Base-by-base conservation (phyloP, 2,329 filamentous ascomycete species). In the Incumbomyces delicatus region DNA sequence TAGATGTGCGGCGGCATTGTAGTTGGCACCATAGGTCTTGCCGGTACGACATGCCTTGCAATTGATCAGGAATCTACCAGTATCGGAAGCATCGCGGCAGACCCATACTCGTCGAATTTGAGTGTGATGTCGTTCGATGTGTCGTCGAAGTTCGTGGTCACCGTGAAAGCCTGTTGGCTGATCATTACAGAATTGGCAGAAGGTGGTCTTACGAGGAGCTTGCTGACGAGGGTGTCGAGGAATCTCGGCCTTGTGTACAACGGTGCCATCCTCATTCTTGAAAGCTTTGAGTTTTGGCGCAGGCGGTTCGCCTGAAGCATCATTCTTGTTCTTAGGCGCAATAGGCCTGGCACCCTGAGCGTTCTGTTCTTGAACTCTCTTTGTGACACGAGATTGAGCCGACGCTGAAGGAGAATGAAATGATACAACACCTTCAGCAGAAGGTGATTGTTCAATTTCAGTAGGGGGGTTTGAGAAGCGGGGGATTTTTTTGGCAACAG, bases 1-100 rank as follows among this genome's bases (percentile, higher is more conserved):
- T 7, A 96, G 75, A 62, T 96, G 90, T 0, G 88, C 90, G 0
- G 88, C 88, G 0, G 89, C 90, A 58, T 96, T 96, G 68, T 96
- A 95, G 67, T 95, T 92, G 13, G 85, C 86, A 2, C 85, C 85
- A 57, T 96, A 96, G 49, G 78, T 76, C 70, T 95, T 95, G 46
- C 75, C 69, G 37, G 75, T 75, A 41, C 74, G 76, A 64, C 90
- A 96, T 40, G 85, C 78, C 65, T 94, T 94, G 76, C 89, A 95
- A 55, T 84, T 83, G 42, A 73, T 71, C 30, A 96, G 75, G 34
- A 88, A 81, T 66, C 76, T 67, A 75, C 74, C 64, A 67, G 78
- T 61, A 56, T 72, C 57, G 63, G 76, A 68, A 18, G 74, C 74
- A 52, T 83, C 78, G 33, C 78, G 69, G 57, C 77, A 81, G 40